phyloP scores from a whole-genome alignment of 768 basidiomycete species.

The Cantharellus cinnabarinus region DNA sequence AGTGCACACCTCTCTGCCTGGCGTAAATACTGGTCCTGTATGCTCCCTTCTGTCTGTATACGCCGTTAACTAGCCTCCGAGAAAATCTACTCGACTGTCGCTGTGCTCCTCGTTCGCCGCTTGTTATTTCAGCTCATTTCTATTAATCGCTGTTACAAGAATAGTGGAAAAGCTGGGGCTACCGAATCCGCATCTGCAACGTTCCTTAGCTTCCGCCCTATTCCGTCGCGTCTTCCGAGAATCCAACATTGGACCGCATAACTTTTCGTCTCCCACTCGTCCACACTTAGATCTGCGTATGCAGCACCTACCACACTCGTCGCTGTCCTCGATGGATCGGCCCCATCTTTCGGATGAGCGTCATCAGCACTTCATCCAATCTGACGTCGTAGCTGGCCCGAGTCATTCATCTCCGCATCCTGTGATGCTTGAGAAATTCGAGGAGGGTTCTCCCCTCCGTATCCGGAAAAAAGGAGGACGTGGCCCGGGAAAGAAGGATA shows the following conservation, averaged over 20 bases:
- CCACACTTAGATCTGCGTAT: neutral
- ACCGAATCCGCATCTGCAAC: neutral
- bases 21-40: too few species aligned
- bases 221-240: too few species aligned
- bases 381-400: neutral
- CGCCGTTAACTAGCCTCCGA: too few species aligned
- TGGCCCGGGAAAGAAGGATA: constrained; percentile 10
- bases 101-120: neutral
- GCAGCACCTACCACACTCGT: neutral
- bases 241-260: neutral
- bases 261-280: neutral
- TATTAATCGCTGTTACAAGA: neutral
- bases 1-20: neutral
- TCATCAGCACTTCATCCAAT: neutral
- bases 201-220: neutral
- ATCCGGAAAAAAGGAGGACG: constrained; percentile 8
- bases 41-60: too few species aligned
- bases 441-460: neutral
- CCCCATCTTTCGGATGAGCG: neutral
- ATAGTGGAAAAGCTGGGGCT: neutral
- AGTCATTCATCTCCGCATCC: neutral
- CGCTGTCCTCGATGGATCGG: neutral
- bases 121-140: neutral
- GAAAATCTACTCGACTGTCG: neutral
- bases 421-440: neutral